These are phyloP conservation scores for Hibiscus tridactylites DNA, from an alignment of 345 rosid species.

Conservation along the genomic window DNA sequence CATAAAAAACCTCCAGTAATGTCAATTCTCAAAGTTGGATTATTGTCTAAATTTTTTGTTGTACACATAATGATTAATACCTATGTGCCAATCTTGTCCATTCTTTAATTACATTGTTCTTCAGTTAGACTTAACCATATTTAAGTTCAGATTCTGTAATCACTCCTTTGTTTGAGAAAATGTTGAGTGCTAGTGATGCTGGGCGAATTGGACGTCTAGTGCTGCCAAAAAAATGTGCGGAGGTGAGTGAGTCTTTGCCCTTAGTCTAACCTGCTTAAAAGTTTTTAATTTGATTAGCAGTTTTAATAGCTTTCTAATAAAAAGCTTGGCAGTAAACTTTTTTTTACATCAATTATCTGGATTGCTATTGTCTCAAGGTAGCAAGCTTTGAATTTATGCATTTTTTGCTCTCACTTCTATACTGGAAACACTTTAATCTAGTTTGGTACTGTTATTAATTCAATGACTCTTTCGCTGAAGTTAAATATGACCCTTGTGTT, in stretches of 20 bases:
- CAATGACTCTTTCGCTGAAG: constrained; percentile 4
- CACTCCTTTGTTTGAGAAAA: constrained; percentile 90
- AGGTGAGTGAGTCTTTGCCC: constrained; percentile 47
- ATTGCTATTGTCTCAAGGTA: background rate
- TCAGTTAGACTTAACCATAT: constrained; percentile 40
- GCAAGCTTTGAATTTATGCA: background rate
- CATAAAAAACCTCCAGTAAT: background rate
- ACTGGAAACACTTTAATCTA: background rate
- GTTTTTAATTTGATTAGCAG: background rate
- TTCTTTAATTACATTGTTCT: background rate
- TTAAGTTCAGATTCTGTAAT: constrained; percentile 68
- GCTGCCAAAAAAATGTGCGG: constrained; percentile 94
- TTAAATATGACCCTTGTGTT: background rate
- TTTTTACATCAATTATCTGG: background rate
- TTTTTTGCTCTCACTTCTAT: background rate
- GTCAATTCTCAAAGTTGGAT: background rate
- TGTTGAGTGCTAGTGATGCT: constrained; percentile 93
- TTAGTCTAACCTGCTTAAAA: background rate
- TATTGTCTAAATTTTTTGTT: background rate
- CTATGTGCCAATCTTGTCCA: background rate
- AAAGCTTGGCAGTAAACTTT: too few species aligned
- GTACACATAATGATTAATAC: background rate
- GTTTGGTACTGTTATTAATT: background rate
- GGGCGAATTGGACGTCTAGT: constrained; percentile 85
- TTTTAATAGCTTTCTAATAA: background rate